phyloP scores from a whole-genome alignment of 2,329 filamentous ascomycete species.

The Plectosphaerella sp. region DNA sequence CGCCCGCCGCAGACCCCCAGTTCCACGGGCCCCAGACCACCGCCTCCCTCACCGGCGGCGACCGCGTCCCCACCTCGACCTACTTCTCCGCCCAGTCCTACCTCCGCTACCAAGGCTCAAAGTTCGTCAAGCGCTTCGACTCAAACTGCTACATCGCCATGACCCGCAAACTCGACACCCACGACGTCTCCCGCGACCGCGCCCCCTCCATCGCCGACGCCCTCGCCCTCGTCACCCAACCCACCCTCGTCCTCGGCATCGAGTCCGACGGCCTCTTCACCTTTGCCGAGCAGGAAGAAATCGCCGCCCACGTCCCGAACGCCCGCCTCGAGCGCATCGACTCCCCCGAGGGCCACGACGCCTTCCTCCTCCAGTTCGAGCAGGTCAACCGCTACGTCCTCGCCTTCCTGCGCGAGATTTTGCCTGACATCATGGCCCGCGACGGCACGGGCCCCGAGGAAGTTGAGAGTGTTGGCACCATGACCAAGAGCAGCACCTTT shows the following conservation, averaged over 20 bases:
- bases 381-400: constrained; percentile 90
- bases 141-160: constrained; percentile 99
- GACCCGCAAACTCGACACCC: constrained; percentile 94
- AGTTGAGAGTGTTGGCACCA: constrained; percentile 49
- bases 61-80: constrained; percentile 57
- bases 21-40: constrained; percentile 59
- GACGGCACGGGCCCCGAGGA: constrained; percentile 41
- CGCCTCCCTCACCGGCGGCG: constrained; percentile 43
- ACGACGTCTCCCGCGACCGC: constrained; percentile 83
- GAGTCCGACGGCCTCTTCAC: constrained; percentile 96
- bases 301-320: constrained; percentile 76
- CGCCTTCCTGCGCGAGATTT: constrained; percentile 72
- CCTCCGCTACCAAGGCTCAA: constrained; percentile 90
- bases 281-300: constrained; percentile 91
- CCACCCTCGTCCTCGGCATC: constrained; percentile 86
- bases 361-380: constrained; percentile 93
- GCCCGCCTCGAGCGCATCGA: constrained; percentile 82
- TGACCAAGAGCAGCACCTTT: constrained; percentile 87
- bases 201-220: constrained; percentile 66
- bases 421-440: constrained; percentile 83
- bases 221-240: constrained; percentile 78
- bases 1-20: constrained; percentile 54
- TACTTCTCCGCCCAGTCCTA: constrained; percentile 99
- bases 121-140: constrained; percentile 96
- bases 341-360: constrained; percentile 92